Base-by-base conservation (phyloP, 2,329 filamentous ascomycete species). In the Chaetomium olivaceum region DNA sequence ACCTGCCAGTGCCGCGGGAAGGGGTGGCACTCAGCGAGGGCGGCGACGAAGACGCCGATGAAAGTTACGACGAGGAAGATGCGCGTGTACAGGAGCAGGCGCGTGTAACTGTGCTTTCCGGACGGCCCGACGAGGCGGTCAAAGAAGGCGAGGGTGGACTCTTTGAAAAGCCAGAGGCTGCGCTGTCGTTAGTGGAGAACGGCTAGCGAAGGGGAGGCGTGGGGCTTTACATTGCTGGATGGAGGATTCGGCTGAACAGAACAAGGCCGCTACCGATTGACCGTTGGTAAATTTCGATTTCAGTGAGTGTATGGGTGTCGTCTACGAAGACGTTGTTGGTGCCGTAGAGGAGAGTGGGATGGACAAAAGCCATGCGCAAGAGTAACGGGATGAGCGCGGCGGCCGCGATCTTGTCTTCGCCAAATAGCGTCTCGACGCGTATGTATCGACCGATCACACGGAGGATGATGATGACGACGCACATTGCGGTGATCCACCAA, bases 401-500 rank as follows among this genome's bases (percentile, higher is more conserved):
- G 61, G 91, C 88, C 76, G 96, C 96, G 71, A 94, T 87, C 78
- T 88, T 92, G 79, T 99, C 95, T 76, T 98, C 95, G 61, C 83
- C 81, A 73, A 97, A 98, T 63, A 98, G 84, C 69, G 85, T 87
- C 77, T 97, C 91, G 63, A 91, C 94, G 65, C 95, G 87, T 46
- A 96, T 84, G 77, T 93, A 96, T 70, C 95, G 90, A 60, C 95
- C 94, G 62, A 83, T 82, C 33, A 97, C 80, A 14, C 95, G 88
- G 56, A 93, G 81, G 33, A 93, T 76, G 70, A 99, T 97, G 74
- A 97, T 91, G 69, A 89, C 85, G 46, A 92, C 83, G 68, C 92
- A 91, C 76, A 95, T 93, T 6, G 87, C 81, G 16, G 92, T 94
- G 68, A 90, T 92, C 93, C 94, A 98, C 93, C 93, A 98, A 76